These are phyloP conservation scores for Nitzschia sp. DNA, from an alignment of 108 stramenopile species.

Conservation along the genomic window DNA sequence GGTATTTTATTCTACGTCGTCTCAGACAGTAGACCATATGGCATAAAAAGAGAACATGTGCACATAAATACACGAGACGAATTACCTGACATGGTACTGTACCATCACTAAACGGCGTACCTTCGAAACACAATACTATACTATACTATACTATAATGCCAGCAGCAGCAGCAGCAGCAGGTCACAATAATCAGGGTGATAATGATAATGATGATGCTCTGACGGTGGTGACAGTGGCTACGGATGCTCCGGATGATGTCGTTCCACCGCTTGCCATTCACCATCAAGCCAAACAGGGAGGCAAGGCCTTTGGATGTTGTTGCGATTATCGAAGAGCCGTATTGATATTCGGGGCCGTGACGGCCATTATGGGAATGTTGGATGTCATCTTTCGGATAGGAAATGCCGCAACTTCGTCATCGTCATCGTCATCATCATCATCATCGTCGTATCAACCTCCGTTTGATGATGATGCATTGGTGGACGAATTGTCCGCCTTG, in stretches of 20 bases:
- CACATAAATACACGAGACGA: no score
- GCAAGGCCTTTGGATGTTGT: neutral
- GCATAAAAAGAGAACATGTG: no score
- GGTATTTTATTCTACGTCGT: no score
- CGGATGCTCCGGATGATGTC: constrained; percentile 1
- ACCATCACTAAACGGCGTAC: no score
- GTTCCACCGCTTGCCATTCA: neutral
- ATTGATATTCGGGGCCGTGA: neutral
- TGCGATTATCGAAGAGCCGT: constrained; percentile 8
- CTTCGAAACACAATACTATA: no score
- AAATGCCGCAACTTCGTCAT: neutral
- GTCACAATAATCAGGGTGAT: neutral
- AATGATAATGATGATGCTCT: constrained; percentile 3
- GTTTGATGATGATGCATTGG: constrained; percentile 7
- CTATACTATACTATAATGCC: no score
- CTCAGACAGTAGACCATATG: no score
- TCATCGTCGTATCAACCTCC: neutral
- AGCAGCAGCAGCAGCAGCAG: no score
- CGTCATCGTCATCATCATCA: no score
- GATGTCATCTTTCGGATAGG: neutral
- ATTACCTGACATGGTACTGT: no score
- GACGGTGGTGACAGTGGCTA: neutral
- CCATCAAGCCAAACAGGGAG: neutral
- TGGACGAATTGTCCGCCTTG: neutral
- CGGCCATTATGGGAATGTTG: neutral